Evolutionary conservation across 768 basidiomycete genomes (phyloP), one percentile per base, ranked within the genome.

Genomic region (Tephrocybe sp.): DNA sequence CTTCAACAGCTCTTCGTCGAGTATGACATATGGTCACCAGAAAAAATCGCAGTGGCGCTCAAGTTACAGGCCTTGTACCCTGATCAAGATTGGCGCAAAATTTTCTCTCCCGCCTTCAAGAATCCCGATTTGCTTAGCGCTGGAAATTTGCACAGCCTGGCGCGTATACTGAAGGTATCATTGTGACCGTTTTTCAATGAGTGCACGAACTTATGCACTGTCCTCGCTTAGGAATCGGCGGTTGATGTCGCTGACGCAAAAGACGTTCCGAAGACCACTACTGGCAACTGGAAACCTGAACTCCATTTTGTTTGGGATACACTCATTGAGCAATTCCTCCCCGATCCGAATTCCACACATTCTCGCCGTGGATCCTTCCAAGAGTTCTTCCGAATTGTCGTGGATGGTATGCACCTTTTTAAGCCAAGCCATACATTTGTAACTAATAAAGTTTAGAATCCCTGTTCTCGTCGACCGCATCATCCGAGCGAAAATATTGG

Each of bases 261-360:
- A 38, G 75, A 77, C 34, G 58, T 67, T 2, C 61, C 74, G 10
- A 82, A 83, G 50, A 67, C 76, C 1, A 72, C 74, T 10, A 67
- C 75, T 29, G 79, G 80, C 29, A 66, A 79, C 12, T 92, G 94
- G 93, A 94, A 89, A 64, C 85, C 94, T 48, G 86, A 93, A 61
- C 74, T 94, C 36, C 95, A 97, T 63, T 94, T 91, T 64, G 89
- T 86, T 19, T 99, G 95, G 95, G 81, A 84, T 53, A 70, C 84
- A 50, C 78, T 98, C 41, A 69, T 97, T 27, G 86, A 94, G 54
- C 75, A 75, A 41, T 80, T 92, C 43, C 77, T 94, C 47, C 77
- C 82, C 11, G 65, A 67, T 16, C 65, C 74, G 1, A 67, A 70
- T 53, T 65, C 69, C 25, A 54, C 60, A 41, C 60, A 61, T n/a